These are phyloP conservation scores for Echinochloa phyllopogon DNA, from an alignment of 176 grass and related monocot species.

Conservation along the genomic window DNA sequence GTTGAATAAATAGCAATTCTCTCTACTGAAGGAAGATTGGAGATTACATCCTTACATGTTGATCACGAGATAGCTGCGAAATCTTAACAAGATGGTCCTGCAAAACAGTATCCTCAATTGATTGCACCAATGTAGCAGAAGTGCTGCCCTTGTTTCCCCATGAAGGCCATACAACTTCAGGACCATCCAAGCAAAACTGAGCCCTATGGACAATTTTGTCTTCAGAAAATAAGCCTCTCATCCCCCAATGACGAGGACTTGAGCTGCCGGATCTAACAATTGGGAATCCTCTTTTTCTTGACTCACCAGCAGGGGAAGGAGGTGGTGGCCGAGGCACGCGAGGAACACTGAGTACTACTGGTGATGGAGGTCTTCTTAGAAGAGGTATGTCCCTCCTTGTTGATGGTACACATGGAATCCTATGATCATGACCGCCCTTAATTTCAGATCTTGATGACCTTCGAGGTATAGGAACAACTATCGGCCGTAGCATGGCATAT, in stretches of 20 bases:
- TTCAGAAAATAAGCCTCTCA: constrained; percentile 81
- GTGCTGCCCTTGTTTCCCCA: constrained; percentile 66
- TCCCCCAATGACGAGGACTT: constrained; percentile 93
- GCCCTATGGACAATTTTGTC: constrained; percentile 72
- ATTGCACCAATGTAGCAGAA: constrained; percentile 65
- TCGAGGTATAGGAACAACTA: constrained; percentile 84
- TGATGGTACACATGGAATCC: constrained; percentile 86
- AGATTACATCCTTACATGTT: constrained; percentile 81
- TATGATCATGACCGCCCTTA: constrained; percentile 78
- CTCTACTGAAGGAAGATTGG: constrained; percentile 23
- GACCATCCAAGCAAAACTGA: constrained; percentile 85
- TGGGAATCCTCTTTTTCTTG: constrained; percentile 82
- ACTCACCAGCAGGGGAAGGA: constrained; percentile 81
- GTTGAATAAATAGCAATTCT: constrained; percentile 34
- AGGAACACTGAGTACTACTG: constrained; percentile 92
- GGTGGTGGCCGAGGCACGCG: constrained; percentile 81
- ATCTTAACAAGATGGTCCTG: constrained; percentile 91
- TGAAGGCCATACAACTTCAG: constrained; percentile 97
- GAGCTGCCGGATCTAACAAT: constrained; percentile 97
- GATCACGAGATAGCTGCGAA: constrained; percentile 86
- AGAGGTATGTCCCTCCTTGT: constrained; percentile 75
- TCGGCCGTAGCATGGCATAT: constrained; percentile 85
- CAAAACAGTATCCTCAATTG: constrained; percentile 83
- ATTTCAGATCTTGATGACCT: constrained; percentile 90
- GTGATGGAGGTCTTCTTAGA: constrained; percentile 87